These are phyloP conservation scores for Meyerozyma carpophila DNA, from an alignment of 1,139 yeast genomes.

Conservation along the genomic window DNA sequence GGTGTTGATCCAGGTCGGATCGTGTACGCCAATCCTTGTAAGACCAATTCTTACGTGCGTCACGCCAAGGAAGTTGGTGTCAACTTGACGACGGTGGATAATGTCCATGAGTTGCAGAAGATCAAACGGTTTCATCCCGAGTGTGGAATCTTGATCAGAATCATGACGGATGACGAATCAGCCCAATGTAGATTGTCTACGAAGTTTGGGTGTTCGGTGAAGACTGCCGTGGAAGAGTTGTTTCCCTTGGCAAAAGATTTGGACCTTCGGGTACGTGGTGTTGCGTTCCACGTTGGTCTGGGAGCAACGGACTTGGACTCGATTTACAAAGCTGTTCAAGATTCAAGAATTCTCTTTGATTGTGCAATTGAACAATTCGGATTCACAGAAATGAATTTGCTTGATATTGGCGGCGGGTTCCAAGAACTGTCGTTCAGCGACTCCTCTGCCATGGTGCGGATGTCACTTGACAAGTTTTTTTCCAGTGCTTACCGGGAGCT, in stretches of 20 bases:
- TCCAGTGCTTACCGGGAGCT: slow-evolving; percentile 31
- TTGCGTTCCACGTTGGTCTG: slow-evolving; percentile 94
- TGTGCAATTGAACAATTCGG: slow-evolving; percentile 42
- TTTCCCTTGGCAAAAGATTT: slow-evolving; percentile 59
- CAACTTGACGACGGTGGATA: slow-evolving; percentile 82
- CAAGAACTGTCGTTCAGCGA: slow-evolving; percentile 59
- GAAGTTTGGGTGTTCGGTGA: slow-evolving; percentile 79
- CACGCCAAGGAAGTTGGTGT: slow-evolving; percentile 57
- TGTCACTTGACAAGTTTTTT: slow-evolving; percentile 54
- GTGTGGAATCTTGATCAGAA: slow-evolving; percentile 68
- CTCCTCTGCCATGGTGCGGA: slow-evolving; percentile 55
- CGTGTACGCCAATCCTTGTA: slow-evolving; percentile 92
- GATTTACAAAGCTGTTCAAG: slow-evolving; percentile 65
- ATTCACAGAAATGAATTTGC: slow-evolving; percentile 38
- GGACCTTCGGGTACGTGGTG: slow-evolving; percentile 67
- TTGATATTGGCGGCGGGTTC: slow-evolving; percentile 96
- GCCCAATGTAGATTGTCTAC: slow-evolving; percentile 86
- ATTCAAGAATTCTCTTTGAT: slow-evolving; percentile 69
- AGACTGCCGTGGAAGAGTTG: slow-evolving; percentile 46
- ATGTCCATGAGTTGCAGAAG: slow-evolving; percentile 77
- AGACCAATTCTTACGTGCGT: slow-evolving; percentile 74
- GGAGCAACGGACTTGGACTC: slow-evolving; percentile 79
- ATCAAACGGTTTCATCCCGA: slow-evolving; percentile 62
- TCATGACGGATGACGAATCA: slow-evolving; percentile 83
- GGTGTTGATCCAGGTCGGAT: slow-evolving; percentile 66